A percentile compares a stretch with the other conserved stretches of the same genome.
phyloP scores from a whole-genome alignment of 768 basidiomycete genomes.

The Agaricus bisporus region DNA sequence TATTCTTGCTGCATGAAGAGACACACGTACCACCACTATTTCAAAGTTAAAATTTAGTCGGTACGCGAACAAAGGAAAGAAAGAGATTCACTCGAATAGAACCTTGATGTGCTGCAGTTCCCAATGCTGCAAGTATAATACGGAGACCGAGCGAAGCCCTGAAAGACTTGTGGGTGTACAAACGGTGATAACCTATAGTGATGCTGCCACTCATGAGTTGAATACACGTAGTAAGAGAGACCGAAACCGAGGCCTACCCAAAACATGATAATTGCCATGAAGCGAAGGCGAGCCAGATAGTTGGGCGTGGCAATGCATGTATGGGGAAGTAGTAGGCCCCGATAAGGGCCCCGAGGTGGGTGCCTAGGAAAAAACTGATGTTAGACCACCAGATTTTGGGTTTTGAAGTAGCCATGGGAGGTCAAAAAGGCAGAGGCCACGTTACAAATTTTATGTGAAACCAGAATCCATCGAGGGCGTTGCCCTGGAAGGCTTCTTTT shows the following conservation, averaged over 20 bases:
- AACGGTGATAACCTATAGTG: conserved; percentile 70
- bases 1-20: neutral
- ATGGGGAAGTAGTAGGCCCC: conserved; percentile 50
- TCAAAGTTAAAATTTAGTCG: neutral
- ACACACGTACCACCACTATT: conserved; percentile 45
- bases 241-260: conserved; percentile 38
- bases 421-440: neutral
- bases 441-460: neutral
- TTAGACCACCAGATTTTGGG: conserved; percentile 60
- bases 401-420: neutral
- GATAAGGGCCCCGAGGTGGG: conserved; percentile 50
- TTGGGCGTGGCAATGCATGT: conserved; percentile 33
- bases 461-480: neutral
- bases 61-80: neutral
- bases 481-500: neutral
- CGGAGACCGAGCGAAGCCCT: conserved; percentile 51
- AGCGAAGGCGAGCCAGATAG: conserved; percentile 45
- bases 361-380: conserved; percentile 45
- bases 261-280: conserved; percentile 69
- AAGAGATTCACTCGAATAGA: conserved; percentile 56
- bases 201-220: conserved; percentile 35
- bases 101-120: conserved; percentile 72
- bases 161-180: conserved; percentile 75
- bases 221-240: neutral
- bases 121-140: conserved; percentile 54